Conservation (phyloP, 108 stramenopile genomes). For the Parmales sp. region DNA sequence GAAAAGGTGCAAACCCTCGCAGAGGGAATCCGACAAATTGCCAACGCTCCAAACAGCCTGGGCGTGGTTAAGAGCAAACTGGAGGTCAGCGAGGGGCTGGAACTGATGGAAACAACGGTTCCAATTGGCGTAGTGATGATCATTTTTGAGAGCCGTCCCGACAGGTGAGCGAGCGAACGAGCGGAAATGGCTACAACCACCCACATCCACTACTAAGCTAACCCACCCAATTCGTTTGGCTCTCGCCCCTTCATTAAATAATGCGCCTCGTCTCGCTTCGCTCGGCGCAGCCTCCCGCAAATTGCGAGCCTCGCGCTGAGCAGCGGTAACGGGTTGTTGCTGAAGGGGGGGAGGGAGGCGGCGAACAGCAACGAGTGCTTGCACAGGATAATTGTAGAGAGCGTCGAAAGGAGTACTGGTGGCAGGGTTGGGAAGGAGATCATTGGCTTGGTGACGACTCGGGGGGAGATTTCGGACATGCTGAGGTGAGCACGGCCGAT, state of each 20-base stretch:
- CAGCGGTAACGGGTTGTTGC: slow-evolving; percentile 86
- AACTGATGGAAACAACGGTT: slow-evolving; percentile 73
- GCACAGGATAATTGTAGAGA: slow-evolving; percentile 77
- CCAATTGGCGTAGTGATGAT: slow-evolving; percentile 97
- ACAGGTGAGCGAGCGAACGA: too few species aligned
- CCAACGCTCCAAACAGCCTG: slow-evolving; percentile 57
- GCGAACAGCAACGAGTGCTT: slow-evolving; percentile 73
- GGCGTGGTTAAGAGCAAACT: slow-evolving; percentile 63
- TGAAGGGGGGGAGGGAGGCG: slow-evolving; percentile 98
- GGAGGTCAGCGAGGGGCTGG: slow-evolving; percentile 82
- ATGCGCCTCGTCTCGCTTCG: too few species aligned
- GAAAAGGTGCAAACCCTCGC: slow-evolving; percentile 76
- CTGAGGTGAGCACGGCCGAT: not conserved
- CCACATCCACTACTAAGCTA: too few species aligned
- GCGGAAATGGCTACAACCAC: too few species aligned
- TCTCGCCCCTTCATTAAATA: too few species aligned
- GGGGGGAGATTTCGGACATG: slow-evolving; percentile 54
- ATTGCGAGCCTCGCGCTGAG: slow-evolving; percentile 91
- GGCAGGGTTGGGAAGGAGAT: slow-evolving; percentile 72
- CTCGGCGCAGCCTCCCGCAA: slow-evolving; percentile 95
- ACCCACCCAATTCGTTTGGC: too few species aligned
- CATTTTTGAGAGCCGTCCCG: slow-evolving; percentile 94
- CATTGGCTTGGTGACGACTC: slow-evolving; percentile 79
- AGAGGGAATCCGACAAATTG: slow-evolving; percentile 69
- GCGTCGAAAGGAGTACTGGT: slow-evolving; percentile 68